Evolutionary conservation across 2,329 filamentous ascomycete species (phyloP), one percentile per base, ranked within the genome.

Genomic region (Sarocladium kiliense): DNA sequence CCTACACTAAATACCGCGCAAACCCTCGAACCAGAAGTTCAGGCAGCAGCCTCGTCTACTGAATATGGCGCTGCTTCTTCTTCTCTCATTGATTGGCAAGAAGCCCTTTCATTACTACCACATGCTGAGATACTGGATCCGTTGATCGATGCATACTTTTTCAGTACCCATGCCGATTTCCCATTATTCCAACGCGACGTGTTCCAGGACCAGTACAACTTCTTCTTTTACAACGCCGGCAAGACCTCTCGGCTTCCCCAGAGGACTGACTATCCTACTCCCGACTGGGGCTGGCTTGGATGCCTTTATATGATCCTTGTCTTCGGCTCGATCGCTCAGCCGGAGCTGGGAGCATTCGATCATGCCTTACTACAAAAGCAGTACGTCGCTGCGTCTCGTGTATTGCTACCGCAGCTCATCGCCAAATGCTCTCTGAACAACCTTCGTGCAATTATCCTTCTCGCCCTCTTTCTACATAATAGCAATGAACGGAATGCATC

Each of bases 401-500:
- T 61, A 37, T 57, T 66, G 3, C 59, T 69, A 27, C 64, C 65
- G 18, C 63, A 64, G 9, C 59, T 68, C 45, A 59, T 68, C n/a
- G 64, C 63, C 18, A 68, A 64, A 27, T 66, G 66, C 58, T 65
- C 65, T 1, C 58, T 68, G 30, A 63, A 65, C 39, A 69, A 68
- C 55, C 62, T 69, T 32, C 61, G 65, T 41, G 67, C 65, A 1
- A 58, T 70, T n/a, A 42, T 70, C 4, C 60, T 70, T 2, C 57
- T 70, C 3, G 61, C 68, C 1, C 53, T 72, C 1, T 72, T 71
- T 47, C 56, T 72, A 1, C 70, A 72, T 44, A 72, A 72, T 34
- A 68, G 69, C 34, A 70, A 71, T 54, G 70, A 72, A 50, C 60
- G 70, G 6, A 72, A 72, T 27, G 70, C 69, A 1, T 67, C 69